These are phyloP conservation scores for Termitomyces sp. DNA, from an alignment of 768 basidiomycete species.

Conservation along the genomic window DNA sequence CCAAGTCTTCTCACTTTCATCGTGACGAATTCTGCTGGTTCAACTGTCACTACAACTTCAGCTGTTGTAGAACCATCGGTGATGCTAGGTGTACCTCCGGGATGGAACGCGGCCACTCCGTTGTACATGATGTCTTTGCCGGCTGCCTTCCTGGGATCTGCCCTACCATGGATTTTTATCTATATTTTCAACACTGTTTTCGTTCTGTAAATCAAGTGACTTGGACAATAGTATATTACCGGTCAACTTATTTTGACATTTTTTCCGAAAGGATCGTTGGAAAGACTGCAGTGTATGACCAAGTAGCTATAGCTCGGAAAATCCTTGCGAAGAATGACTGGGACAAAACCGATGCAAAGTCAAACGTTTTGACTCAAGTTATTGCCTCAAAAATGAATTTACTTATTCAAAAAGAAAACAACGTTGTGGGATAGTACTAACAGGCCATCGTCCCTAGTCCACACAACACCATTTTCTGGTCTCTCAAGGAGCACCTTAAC, in stretches of 20 bases:
- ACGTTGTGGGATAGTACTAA: background rate
- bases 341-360: background rate
- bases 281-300: background rate
- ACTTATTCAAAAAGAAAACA: background rate
- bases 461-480: background rate
- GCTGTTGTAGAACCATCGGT: constrained; percentile 38
- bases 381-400: background rate
- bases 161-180: constrained; percentile 15
- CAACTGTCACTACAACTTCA: constrained; percentile 47
- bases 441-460: background rate
- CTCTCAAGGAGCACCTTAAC: background rate
- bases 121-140: constrained; percentile 11
- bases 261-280: background rate
- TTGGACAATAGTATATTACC: background rate
- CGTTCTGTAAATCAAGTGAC: constrained; percentile 1
- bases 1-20: constrained; percentile 50
- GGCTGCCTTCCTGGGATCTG: constrained; percentile 7
- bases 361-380: background rate
- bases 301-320: background rate
- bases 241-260: background rate
- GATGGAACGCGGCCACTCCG: constrained; percentile 33
- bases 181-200: constrained; percentile 10
- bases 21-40: constrained; percentile 50
- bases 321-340: background rate
- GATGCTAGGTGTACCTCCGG: constrained; percentile 60